Evolutionary conservation across 139 green algal genomes (phyloP).

Genomic region (Nannochloris sp.): DNA sequence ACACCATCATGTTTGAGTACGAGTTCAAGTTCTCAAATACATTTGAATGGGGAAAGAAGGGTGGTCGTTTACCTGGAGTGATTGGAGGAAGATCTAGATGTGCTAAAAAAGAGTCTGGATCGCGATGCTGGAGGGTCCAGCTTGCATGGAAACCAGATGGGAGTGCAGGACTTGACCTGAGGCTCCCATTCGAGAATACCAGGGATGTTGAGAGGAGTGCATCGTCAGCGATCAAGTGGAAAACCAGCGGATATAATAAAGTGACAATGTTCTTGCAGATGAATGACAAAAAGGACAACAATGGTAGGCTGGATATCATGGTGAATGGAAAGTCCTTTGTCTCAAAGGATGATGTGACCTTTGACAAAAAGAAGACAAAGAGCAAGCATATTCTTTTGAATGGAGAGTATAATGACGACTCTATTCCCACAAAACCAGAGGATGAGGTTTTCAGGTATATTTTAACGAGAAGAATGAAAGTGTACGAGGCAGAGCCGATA

Average conservation of each 20-base stretch:
- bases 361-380: not conserved
- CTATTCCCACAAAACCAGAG: no score
- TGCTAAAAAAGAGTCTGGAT: not conserved
- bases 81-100: not conserved
- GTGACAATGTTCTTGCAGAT: not conserved
- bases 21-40: not conserved
- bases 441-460: no score
- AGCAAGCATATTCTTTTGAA: not conserved
- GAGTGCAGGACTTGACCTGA: not conserved
- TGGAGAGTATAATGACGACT: no score
- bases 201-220: not conserved
- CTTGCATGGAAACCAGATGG: not conserved
- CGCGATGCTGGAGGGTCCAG: not conserved
- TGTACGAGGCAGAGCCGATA: no score
- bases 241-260: not conserved
- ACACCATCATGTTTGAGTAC: not conserved
- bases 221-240: not conserved
- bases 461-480: no score
- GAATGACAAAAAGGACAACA: not conserved
- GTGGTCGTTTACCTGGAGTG: not conserved
- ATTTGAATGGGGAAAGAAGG: not conserved
- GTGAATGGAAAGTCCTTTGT: not conserved
- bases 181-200: not conserved
- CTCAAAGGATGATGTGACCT: not conserved
- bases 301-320: not conserved